A percentile compares a stretch with the other conserved stretches of the same genome.
phyloP scores from a whole-genome alignment of 2,329 filamentous ascomycete species.

The Trichoderma atroviride region DNA sequence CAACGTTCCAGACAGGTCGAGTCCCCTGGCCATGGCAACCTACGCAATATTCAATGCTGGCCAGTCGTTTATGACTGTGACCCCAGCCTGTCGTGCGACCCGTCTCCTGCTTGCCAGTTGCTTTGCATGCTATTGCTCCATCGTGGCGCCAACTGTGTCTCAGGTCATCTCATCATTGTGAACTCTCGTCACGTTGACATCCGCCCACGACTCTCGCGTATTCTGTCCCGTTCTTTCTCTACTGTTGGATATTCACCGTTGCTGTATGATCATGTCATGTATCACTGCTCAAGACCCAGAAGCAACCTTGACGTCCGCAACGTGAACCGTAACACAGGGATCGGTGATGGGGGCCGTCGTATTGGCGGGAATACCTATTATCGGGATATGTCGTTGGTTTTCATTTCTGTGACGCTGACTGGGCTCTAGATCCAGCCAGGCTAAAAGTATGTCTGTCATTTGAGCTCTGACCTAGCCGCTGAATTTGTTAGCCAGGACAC shows the following conservation, averaged over 20 bases:
- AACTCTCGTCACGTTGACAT: not conserved
- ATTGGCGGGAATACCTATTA: not conserved
- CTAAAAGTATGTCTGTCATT: not conserved
- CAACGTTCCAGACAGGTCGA: constrained; percentile 12
- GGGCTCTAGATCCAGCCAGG: constrained; percentile 3
- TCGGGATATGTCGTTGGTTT: not conserved
- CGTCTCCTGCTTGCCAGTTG: not conserved
- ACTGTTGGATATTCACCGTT: not conserved
- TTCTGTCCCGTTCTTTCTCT: not conserved
- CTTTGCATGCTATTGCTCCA: not conserved
- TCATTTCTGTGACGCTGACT: not conserved
- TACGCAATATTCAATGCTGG: not conserved
- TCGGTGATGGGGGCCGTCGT: not conserved
- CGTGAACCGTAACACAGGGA: not conserved
- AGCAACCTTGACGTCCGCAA: constrained; percentile 19
- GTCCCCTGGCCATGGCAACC: not conserved
- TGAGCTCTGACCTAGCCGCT: not conserved
- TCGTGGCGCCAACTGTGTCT: constrained; percentile 9
- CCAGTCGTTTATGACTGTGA: constrained; percentile 11
- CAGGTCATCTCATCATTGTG: constrained; percentile 7
- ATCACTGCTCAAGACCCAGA: not conserved
- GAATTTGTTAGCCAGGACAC: not conserved
- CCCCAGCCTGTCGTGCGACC: constrained; percentile 8
- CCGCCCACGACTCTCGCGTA: not conserved
- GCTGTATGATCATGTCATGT: not conserved